Evolutionary conservation across 345 rosid genomes (phyloP), one percentile per base, ranked within the genome.

Genomic region (Gossypium anomalum): DNA sequence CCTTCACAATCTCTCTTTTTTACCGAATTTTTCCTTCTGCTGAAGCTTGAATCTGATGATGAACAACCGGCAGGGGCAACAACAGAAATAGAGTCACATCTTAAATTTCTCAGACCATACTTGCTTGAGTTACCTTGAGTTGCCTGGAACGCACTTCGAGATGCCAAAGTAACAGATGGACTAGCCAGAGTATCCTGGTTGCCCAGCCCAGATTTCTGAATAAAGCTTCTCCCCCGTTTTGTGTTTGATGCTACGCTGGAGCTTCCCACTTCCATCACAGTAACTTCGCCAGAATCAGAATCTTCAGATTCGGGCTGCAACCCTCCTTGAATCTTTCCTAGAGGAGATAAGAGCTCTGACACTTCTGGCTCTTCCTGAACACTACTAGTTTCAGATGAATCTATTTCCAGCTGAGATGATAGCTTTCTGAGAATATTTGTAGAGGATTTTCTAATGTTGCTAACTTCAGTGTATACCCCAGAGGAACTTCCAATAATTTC

Each of bases 401-500:
- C 94, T 22, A 78, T 75, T 51, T 82, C 80, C 43, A 77, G 76
- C 62, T 80, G 90, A 75, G 85, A 79, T 77, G 87, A 48, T 0
- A 55, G 74, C 49, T 86, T 86, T 73, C 84, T 91, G 79, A 72
- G 83, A 73, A 82, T 74, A 75, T 79, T 87, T 75, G 80, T 47
- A 67, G 34, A 67, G 4, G 16, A 77, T 70, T 71, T 84, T 73
- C 81, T 82, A 15, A 82, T 77, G 25, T 57, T 88, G 79, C 43
- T 77, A 66, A 72, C 79, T 25, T 81, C 71, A 77, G 85, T 55
- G 71, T n/a, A 73, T 70, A 77, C 71, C 79, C 84, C 87, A 56
- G 93, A 92, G 77, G 98, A 89, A 69, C 90, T 88, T 74, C 93
- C 95, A 69, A 68, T 60, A 23, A 82, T 75, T 83, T 92, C 92